Base-by-base conservation (phyloP, 495 filamentous ascomycete genomes). In the Aspergillus conjunctus region DNA sequence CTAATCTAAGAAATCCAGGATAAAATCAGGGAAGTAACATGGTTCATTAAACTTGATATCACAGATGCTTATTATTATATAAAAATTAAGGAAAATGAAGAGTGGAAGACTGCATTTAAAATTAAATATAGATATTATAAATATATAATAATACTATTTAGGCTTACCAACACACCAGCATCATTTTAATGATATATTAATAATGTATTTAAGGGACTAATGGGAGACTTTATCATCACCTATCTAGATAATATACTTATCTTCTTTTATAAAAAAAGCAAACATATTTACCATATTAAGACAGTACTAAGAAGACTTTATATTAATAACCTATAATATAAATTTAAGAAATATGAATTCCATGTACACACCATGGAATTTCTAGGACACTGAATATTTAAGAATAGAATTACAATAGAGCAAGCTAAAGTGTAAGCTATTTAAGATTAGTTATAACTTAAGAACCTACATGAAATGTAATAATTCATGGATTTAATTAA, bases 401-500 rank as follows among this genome's bases (percentile, higher is more conserved):
- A 7, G 7, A 37, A 37, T 7, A 12, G 12, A 37, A 37, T 37
- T 37, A 37, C 7, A 37, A 37, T 12, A 7, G 12, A 37, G 33
- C 12, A 37, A 12, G 12, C 33, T 37, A 37, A 37, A 37, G 12
- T 37, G 12, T 37, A 37, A 37, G 33, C 33, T 37, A 37, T 37
- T 37, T 7, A 12, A 37, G 33, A 37, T 37, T 37, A 37, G 33
- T 12, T 37, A 37, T 37, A 37, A 37, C 33, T 37, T 7, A 37
- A 90, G 33, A 37, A 37, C 33, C 12, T 37, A 37, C 7, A 12
- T 7, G 12, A 37, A 37, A 7, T 37, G 12, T 37, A 37, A 37
- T 37, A n/a, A n/a, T n/a, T n/a, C n/a, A n/a, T n/a, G n/a, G n/a
- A n/a, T n/a, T n/a, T n/a, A n/a, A n/a, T n/a, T n/a, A n/a, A n/a